Evolutionary conservation across 2,329 filamentous ascomycete genomes (phyloP), one percentile per base, ranked within the genome.

Genomic region (Ophiostoma montium): DNA sequence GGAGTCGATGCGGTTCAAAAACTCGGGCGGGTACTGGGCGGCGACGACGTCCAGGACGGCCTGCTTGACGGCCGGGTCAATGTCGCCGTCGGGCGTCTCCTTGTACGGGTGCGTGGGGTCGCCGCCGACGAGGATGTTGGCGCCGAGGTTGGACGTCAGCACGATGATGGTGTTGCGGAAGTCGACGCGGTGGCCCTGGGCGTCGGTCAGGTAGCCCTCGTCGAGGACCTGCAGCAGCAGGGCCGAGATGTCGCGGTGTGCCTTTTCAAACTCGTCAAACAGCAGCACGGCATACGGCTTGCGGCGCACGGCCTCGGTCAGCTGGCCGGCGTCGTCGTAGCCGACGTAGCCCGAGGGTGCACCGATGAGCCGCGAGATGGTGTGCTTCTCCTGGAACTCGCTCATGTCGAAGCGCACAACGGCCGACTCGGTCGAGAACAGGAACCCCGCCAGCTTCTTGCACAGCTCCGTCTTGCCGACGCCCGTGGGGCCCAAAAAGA

Each of bases 231-330:
- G 92, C 4, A 98, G 76, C 4, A 98, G 75, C 3, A 98, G 71
- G 0, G 89, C 84, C 0, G 87, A 94, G 56, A 96, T 95, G 58
- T 98, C 92, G 48, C 86, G 82, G 62, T 96, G 92, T 0, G 90
- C 92, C 63, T 98, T 96, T 62, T 98, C 92, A 58, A 95, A 96
- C 62, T 96, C 92, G 62, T 98, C 92, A 58, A 98, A 94, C 2
- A 98, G 74, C 0, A 98, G 73, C 0, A 98, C 87, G 0, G 90
- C 89, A 57, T 96, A 96, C 0, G 92, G 92, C 64, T 96, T 96
- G 52, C 92, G 78, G 50, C 92, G 79, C 3, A 98, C 88, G 5
- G 90, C 89, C 67, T 98, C 92, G 1, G 92, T 96, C 11, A 98
- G 74, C 65, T 96, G 92, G 1, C 92, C 92, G 4, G 90, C 89